Conservation (phyloP, 352 stramenopile genomes). For the Phytopythium oedochilum region DNA sequence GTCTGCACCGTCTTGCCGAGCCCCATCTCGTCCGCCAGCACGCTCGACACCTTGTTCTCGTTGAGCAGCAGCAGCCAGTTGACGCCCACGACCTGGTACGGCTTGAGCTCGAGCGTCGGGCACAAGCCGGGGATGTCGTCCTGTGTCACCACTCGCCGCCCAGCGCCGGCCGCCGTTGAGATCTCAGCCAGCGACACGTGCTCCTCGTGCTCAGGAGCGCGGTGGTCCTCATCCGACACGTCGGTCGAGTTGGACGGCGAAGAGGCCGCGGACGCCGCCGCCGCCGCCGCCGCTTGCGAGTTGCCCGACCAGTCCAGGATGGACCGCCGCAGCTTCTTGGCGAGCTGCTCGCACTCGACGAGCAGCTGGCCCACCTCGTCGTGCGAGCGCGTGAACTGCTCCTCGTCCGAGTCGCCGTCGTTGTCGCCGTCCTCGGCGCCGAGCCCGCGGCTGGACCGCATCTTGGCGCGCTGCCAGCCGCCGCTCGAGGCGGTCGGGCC, state of each 20-base stretch:
- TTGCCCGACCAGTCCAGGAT: conserved; percentile 58
- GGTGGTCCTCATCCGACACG: conserved; percentile 33
- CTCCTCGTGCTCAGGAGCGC: conserved; percentile 17
- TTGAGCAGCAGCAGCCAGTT: conserved; percentile 81
- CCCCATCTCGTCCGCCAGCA: conserved; percentile 89
- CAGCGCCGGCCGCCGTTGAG: conserved; percentile 8
- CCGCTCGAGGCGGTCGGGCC: conserved; percentile 2
- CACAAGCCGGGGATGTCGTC: conserved; percentile 66
- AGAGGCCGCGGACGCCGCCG: neutral
- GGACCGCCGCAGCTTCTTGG: conserved; percentile 49
- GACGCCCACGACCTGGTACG: conserved; percentile 80
- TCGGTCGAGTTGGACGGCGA: conserved; percentile 17
- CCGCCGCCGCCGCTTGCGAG: conserved; percentile 17
- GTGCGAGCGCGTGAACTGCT: conserved; percentile 49
- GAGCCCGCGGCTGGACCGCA: conserved; percentile 9
- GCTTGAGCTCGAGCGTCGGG: conserved; percentile 71
- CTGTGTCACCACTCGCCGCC: conserved; percentile 54
- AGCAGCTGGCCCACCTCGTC: conserved; percentile 69
- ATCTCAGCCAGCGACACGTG: conserved; percentile 66
- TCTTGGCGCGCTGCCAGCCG: conserved; percentile 9
- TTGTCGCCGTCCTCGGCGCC: conserved; percentile 10
- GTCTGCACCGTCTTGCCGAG: conserved; percentile 93
- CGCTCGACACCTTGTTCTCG: conserved; percentile 73
- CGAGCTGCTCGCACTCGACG: conserved; percentile 58
- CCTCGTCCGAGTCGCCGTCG: conserved; percentile 37